phyloP scores from a whole-genome alignment of 371 early-diverging fungal genomes.

The Thermomucor indicae-seudaticae region DNA sequence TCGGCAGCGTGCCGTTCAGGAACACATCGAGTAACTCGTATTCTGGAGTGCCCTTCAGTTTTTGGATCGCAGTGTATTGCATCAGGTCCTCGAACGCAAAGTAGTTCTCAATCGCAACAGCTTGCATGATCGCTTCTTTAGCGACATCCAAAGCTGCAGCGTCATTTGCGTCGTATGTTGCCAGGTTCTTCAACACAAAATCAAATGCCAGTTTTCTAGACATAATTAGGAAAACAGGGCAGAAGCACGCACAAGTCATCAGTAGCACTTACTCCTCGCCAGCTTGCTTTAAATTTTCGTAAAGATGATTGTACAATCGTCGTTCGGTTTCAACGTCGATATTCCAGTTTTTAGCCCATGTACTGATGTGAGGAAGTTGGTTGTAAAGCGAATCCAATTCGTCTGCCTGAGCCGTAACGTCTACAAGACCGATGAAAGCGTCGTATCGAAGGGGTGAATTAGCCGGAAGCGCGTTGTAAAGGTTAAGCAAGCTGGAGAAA shows the following conservation, averaged over 20 bases:
- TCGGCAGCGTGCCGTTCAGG: constrained; percentile 63
- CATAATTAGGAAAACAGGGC: neutral
- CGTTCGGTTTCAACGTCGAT: constrained; percentile 53
- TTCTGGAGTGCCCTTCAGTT: constrained; percentile 56
- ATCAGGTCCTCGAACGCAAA: constrained; percentile 81
- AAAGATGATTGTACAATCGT: constrained; percentile 59
- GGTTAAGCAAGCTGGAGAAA: constrained; percentile 67
- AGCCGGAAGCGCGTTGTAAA: constrained; percentile 73
- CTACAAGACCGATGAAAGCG: constrained; percentile 73
- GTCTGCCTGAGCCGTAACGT: constrained; percentile 67
- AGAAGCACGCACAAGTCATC: neutral
- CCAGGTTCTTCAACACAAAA: constrained; percentile 63
- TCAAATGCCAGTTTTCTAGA: constrained; percentile 56
- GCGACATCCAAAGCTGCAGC: constrained; percentile 29
- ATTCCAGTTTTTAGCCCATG: constrained; percentile 77
- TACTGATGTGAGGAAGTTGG: constrained; percentile 62
- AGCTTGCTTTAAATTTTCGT: constrained; percentile 59
- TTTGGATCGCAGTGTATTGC: constrained; percentile 68
- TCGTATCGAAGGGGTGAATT: constrained; percentile 63
- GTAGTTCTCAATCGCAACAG: constrained; percentile 69
- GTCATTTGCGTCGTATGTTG: constrained; percentile 40
- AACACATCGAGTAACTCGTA: constrained; percentile 75
- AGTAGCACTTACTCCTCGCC: constrained; percentile 54
- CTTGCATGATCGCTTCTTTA: constrained; percentile 60
- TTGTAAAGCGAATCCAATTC: constrained; percentile 68